phyloP scores from a whole-genome alignment of 2,329 filamentous ascomycete species.

The Pseudocercospora fijiensis region DNA sequence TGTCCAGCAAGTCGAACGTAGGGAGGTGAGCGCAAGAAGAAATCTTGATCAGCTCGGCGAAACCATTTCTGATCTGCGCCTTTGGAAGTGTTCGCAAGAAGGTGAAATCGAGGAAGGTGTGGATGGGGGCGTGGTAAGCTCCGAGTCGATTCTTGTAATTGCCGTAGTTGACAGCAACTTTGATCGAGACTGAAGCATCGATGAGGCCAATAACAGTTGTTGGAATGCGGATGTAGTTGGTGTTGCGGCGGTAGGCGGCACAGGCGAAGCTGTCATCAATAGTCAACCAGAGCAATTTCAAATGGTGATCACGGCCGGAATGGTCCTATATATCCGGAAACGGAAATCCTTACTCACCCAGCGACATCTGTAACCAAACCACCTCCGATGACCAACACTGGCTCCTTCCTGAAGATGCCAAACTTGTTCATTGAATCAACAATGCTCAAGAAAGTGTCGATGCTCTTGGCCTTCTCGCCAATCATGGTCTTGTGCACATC shows the following conservation, averaged over 20 bases:
- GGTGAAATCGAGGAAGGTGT: conserved; percentile 71
- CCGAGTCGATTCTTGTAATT: conserved; percentile 74
- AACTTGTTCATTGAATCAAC: conserved; percentile 74
- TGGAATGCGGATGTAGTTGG: conserved; percentile 71
- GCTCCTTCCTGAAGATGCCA: conserved; percentile 60
- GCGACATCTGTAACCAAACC: conserved; percentile 72
- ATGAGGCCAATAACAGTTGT: conserved; percentile 75
- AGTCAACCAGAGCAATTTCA: conserved; percentile 26
- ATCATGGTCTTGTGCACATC: conserved; percentile 71
- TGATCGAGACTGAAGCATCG: conserved; percentile 73
- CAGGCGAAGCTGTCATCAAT: conserved; percentile 59
- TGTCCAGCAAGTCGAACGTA: conserved; percentile 67
- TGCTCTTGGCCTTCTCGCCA: conserved; percentile 72
- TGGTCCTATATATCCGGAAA: conserved; percentile 45
- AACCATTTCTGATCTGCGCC: conserved; percentile 70
- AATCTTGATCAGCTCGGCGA: conserved; percentile 75
- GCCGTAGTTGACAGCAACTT: conserved; percentile 75
- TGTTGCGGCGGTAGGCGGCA: conserved; percentile 69
- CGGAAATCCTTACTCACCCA: conserved; percentile 55
- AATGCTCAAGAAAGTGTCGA: conserved; percentile 67
- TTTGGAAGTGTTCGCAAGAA: conserved; percentile 68
- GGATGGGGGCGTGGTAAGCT: conserved; percentile 67
- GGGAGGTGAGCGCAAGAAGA: conserved; percentile 66
- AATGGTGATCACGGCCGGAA: background rate
- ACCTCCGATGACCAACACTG: conserved; percentile 65